Evolutionary conservation across 2,329 filamentous ascomycete species (phyloP).

Genomic region (Pseudogymnoascus sp.): DNA sequence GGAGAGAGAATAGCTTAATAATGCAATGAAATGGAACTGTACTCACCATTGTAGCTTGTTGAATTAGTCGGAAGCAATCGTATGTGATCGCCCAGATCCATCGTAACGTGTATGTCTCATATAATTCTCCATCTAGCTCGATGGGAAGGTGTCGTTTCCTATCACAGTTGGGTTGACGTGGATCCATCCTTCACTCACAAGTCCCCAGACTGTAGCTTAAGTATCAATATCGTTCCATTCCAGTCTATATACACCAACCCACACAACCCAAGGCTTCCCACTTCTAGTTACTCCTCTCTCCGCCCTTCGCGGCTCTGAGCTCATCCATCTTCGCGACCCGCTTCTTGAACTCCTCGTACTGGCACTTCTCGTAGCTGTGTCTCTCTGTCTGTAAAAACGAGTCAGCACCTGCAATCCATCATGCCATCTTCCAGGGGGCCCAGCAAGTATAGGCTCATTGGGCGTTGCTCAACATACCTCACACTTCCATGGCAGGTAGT

Average conservation of each 20-base stretch:
- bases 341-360: constrained; percentile 98
- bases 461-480: constrained; percentile 52
- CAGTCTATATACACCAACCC: constrained; percentile 19
- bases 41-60: background rate
- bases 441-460: background rate
- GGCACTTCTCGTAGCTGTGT: constrained; percentile 98
- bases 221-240: constrained; percentile 6
- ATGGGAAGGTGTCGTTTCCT: background rate
- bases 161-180: background rate
- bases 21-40: background rate
- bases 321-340: constrained; percentile 98
- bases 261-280: background rate
- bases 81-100: background rate
- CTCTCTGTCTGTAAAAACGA: constrained; percentile 65
- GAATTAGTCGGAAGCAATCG: background rate
- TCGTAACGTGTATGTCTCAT: background rate
- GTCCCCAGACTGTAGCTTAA: background rate
- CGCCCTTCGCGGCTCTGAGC: constrained; percentile 75
- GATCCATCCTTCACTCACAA: background rate
- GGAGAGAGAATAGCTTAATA: background rate
- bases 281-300: constrained; percentile 72
- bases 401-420: constrained; percentile 12
- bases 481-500: constrained; percentile 97
- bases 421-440: background rate
- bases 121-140: background rate